Percentiles rank a stretch among this genome's conserved stretches.
Evolutionary conservation across 2,329 filamentous ascomycete genomes (phyloP).

Genomic region (Apiospora phragmitis): DNA sequence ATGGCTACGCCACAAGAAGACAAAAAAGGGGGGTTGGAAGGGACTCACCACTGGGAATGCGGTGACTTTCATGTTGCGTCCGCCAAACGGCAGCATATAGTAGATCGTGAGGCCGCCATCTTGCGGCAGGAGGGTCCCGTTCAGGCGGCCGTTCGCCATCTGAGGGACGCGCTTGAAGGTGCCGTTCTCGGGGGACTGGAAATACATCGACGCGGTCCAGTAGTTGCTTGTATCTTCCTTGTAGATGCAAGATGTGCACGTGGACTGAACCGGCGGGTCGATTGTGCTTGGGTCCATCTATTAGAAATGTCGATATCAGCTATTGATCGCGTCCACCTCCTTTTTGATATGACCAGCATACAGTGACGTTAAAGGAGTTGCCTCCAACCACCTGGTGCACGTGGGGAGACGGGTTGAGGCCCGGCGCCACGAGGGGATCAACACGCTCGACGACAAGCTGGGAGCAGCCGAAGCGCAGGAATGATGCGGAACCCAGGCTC

Average conservation of each 20-base stretch:
- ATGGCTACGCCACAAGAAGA: conserved; percentile 40
- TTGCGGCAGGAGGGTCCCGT: conserved; percentile 54
- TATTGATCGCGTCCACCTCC: not conserved
- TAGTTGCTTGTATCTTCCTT: conserved; percentile 65
- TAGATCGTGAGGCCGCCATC: conserved; percentile 47
- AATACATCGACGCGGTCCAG: conserved; percentile 62
- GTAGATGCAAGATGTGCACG: conserved; percentile 66
- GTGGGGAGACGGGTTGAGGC: conserved; percentile 51
- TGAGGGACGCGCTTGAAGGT: conserved; percentile 64
- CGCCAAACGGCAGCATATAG: conserved; percentile 59
- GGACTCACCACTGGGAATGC: conserved; percentile 14
- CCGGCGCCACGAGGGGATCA: conserved; percentile 61
- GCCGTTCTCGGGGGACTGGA: conserved; percentile 58
- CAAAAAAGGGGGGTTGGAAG: not conserved
- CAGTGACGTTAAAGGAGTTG: conserved; percentile 57
- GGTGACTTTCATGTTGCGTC: conserved; percentile 43
- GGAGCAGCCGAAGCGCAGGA: conserved; percentile 25
- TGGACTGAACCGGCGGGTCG: conserved; percentile 46
- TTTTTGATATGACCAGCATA: conserved; percentile 43
- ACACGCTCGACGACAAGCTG: conserved; percentile 42
- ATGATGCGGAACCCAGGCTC: conserved; percentile 17
- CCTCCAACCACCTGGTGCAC: conserved; percentile 64
- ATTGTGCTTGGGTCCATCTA: conserved; percentile 38
- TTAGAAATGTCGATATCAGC: too few relatives aligned
- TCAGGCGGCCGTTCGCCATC: conserved; percentile 47